phyloP scores from a whole-genome alignment of 1,284 basidiomycete species.

The Marasmius fiardii region DNA sequence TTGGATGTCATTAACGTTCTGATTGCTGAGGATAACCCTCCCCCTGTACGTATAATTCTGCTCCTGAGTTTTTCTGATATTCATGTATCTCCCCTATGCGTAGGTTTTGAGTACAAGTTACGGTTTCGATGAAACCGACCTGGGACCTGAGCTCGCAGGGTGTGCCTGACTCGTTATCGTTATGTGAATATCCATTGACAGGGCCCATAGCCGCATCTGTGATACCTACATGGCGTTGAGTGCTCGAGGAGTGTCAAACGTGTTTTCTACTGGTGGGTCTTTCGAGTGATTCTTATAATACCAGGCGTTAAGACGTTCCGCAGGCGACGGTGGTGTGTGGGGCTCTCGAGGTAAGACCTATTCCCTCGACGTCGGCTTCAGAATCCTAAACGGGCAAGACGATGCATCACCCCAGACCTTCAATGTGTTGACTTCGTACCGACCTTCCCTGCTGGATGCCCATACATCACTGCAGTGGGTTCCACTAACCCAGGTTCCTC shows the following conservation, averaged over 20 bases:
- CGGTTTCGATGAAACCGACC: conserved; percentile 23
- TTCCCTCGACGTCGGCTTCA: not conserved
- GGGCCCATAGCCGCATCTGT: conserved; percentile 18
- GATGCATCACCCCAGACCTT: not conserved
- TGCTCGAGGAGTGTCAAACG: conserved; percentile 35
- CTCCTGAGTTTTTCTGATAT: conserved; percentile 1
- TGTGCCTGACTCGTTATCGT: conserved; percentile 3
- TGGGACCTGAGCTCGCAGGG: conserved; percentile 18
- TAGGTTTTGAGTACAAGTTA: conserved; percentile 24
- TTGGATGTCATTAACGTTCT: conserved; percentile 17
- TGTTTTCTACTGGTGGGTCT: conserved; percentile 31
- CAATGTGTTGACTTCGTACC: conserved; percentile 30
- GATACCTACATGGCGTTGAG: conserved; percentile 25
- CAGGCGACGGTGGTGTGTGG: conserved; percentile 31
- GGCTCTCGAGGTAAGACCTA: conserved; percentile 13
- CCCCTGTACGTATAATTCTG: conserved; percentile 18
- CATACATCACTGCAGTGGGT: conserved; percentile 33
- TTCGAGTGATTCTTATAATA: no score
- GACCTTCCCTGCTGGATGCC: conserved; percentile 33
- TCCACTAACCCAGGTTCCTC: conserved; percentile 15
- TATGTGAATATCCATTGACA: not conserved
- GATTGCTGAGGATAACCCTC: conserved; percentile 6
- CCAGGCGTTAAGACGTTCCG: conserved; percentile 10
- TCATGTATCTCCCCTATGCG: conserved; percentile 2
- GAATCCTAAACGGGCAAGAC: not conserved